Percentiles rank a stretch among this genome's conserved stretches.
phyloP scores from a whole-genome alignment of 805 yeast genomes.

The Priceomyces castillae region DNA sequence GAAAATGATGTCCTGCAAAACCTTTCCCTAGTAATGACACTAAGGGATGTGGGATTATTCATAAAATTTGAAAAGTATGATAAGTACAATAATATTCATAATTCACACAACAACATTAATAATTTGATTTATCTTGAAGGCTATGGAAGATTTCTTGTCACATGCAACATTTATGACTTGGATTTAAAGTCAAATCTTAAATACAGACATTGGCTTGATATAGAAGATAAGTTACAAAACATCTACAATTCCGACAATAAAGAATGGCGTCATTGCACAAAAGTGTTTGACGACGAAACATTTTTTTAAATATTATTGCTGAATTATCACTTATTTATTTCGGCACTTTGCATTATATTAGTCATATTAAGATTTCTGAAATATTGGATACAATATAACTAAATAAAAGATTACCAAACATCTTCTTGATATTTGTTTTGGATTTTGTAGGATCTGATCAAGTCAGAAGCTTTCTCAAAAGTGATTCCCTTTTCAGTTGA shows the following conservation, averaged over 20 bases:
- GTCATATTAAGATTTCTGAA: neutral
- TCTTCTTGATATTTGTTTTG: conserved; percentile 94
- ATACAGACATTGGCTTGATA: conserved; percentile 44
- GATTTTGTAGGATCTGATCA: conserved; percentile 74
- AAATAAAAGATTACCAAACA: conserved; percentile 67
- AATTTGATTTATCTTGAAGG: conserved; percentile 24
- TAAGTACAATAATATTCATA: conserved; percentile 25
- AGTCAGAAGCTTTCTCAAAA: conserved; percentile 67
- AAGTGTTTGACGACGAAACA: conserved; percentile 5
- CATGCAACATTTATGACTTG: conserved; percentile 45
- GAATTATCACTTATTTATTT: neutral
- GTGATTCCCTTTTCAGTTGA: conserved; percentile 60
- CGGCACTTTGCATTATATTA: conserved; percentile 2
- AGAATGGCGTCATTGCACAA: conserved; percentile 29
- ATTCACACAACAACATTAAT: conserved; percentile 27
- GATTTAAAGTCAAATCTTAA: conserved; percentile 47
- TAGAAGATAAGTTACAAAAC: conserved; percentile 37
- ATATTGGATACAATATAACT: neutral
- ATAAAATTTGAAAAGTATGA: conserved; percentile 35
- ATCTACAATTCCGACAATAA: conserved; percentile 31
- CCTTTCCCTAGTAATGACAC: conserved; percentile 47
- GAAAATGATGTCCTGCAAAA: conserved; percentile 39
- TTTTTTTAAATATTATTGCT: neutral
- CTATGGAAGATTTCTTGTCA: conserved; percentile 25
- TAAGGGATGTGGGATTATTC: conserved; percentile 56